Percentiles rank a stretch among this genome's conserved stretches.
phyloP scores from a whole-genome alignment of 208 protist genomes.

The Tritrichomonas musculus region DNA sequence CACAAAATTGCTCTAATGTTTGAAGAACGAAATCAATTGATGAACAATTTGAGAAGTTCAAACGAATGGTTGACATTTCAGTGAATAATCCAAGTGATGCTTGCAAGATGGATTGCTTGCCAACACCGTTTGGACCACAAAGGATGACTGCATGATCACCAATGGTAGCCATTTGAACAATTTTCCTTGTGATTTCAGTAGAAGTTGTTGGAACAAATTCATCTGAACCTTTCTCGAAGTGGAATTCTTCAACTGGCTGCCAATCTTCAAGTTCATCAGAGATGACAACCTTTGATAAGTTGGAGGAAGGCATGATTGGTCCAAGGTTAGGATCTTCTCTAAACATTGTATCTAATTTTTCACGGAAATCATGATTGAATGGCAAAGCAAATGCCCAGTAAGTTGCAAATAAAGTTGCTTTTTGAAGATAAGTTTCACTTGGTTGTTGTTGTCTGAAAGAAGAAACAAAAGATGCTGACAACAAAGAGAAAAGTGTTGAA shows the following conservation, averaged over 20 bases:
- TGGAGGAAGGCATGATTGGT: neutral
- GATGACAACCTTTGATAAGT: neutral
- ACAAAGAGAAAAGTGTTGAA: neutral
- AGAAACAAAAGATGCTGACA: neutral
- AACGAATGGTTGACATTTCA: conserved; percentile 80
- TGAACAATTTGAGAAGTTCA: conserved; percentile 97
- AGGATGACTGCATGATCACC: conserved; percentile 73
- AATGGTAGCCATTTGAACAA: neutral
- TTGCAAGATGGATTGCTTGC: conserved; percentile 95
- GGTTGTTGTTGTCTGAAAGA: neutral
- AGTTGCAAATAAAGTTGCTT: neutral
- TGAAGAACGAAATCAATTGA: conserved; percentile 83
- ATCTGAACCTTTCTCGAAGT: neutral
- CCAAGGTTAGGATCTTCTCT: neutral
- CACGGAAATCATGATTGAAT: neutral
- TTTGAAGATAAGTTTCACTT: neutral
- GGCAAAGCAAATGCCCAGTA: neutral
- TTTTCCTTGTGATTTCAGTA: neutral
- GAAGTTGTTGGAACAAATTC: neutral
- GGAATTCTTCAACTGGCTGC: neutral
- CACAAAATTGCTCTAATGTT: conserved; percentile 92
- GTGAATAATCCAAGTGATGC: conserved; percentile 71
- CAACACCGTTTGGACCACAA: conserved; percentile 72
- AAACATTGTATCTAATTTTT: neutral
- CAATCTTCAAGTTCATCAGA: neutral